Percentiles rank a stretch among this genome's conserved stretches.
phyloP scores from a whole-genome alignment of 2,329 filamentous ascomycete species.

The Fusarium sp. region DNA sequence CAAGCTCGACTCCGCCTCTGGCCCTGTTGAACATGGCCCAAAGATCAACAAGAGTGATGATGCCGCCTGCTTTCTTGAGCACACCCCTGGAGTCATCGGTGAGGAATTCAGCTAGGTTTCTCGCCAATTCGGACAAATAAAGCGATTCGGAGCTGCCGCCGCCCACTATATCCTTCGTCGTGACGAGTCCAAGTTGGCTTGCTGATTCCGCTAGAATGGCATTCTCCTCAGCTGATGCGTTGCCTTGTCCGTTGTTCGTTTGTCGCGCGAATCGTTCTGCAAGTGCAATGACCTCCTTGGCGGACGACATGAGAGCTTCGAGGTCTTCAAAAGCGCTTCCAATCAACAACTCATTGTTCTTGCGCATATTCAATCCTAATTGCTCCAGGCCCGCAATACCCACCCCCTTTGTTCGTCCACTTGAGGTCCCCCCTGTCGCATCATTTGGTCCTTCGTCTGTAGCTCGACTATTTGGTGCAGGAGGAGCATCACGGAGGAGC shows the following conservation, averaged over 20 bases:
- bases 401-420: conserved; percentile 70
- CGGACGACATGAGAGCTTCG: conserved; percentile 96
- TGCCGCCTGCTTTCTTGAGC: conserved; percentile 83
- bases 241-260: conserved; percentile 68
- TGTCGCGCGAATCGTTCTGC: conserved; percentile 88
- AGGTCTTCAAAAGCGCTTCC: conserved; percentile 96
- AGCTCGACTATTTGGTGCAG: conserved; percentile 73
- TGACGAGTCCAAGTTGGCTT: conserved; percentile 87
- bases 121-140: conserved; percentile 88
- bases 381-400: conserved; percentile 95
- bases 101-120: conserved; percentile 88
- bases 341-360: conserved; percentile 93
- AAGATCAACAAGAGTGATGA: conserved; percentile 89
- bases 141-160: conserved; percentile 81
- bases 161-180: conserved; percentile 94
- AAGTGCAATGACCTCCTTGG: conserved; percentile 94
- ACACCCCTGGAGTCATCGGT: conserved; percentile 87
- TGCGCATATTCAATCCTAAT: conserved; percentile 84
- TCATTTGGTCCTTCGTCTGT: conserved; percentile 55
- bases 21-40: conserved; percentile 97
- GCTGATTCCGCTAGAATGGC: conserved; percentile 81
- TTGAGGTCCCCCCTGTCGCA: conserved; percentile 45
- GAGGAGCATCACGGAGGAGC: conserved; percentile 90
- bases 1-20: conserved; percentile 91
- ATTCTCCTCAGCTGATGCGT: conserved; percentile 76